Conservation (phyloP, 306 rosid species). For the Trichosanthes truncata region DNA sequence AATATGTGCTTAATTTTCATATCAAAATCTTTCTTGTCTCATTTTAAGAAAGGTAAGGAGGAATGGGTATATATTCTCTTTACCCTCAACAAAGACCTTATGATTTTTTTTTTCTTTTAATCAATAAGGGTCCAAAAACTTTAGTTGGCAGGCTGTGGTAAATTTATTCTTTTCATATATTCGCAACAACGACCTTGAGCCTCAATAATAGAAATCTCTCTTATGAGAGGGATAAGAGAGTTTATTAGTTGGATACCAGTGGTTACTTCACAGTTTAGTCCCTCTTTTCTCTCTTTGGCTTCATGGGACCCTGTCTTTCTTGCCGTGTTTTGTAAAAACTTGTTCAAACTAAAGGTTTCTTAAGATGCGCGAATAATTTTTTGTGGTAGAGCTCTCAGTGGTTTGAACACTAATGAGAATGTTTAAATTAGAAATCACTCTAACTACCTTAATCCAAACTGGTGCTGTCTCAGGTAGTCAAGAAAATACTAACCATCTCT, state of each 20-base stretch:
- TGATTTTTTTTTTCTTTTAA: too few relatives aligned
- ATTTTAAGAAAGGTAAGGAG: not conserved
- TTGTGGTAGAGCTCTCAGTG: not conserved
- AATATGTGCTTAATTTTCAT: not conserved
- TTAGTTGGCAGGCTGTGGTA: not conserved
- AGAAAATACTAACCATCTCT: not conserved
- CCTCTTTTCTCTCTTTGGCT: not conserved
- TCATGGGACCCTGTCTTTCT: not conserved
- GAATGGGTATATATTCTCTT: not conserved
- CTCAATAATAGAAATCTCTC: not conserved
- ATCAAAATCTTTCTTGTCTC: not conserved
- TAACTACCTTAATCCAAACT: not conserved
- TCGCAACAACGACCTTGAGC: not conserved
- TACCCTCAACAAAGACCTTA: not conserved
- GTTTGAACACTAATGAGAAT: not conserved
- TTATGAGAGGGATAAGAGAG: not conserved
- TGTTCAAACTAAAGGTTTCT: not conserved
- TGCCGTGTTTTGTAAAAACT: not conserved
- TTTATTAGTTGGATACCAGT: not conserved
- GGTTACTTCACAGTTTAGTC: not conserved
- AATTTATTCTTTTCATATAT: not conserved
- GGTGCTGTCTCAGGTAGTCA: not conserved
- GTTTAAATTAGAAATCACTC: not conserved
- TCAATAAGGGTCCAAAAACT: not conserved
- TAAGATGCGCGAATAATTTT: not conserved